phyloP scores from a whole-genome alignment of 345 rosid genomes.

The Erysimum cheiranthoides region DNA sequence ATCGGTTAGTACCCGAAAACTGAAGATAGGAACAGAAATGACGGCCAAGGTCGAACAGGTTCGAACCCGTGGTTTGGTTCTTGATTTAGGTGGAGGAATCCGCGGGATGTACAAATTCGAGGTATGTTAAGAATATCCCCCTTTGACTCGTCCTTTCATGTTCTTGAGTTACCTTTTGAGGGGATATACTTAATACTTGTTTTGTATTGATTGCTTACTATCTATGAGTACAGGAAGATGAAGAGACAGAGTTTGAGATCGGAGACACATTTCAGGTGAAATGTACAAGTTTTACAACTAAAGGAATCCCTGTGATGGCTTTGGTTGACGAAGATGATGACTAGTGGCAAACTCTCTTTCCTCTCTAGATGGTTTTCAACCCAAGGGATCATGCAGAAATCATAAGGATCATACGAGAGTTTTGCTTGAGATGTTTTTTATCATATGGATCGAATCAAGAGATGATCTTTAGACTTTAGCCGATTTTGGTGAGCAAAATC shows the following conservation, averaged over 20 bases:
- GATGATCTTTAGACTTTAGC: background rate
- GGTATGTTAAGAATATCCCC: conserved; percentile 49
- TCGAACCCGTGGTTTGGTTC: conserved; percentile 80
- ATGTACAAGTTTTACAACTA: conserved; percentile 75
- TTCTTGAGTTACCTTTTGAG: conserved; percentile 6
- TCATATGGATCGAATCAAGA: conserved; percentile 12
- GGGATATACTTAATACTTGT: background rate
- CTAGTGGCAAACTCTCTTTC: conserved; percentile 22
- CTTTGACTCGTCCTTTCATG: conserved; percentile 10
- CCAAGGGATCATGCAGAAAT: conserved; percentile 4
- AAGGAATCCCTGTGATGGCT: conserved; percentile 82
- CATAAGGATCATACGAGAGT: conserved; percentile 12
- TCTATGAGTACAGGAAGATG: conserved; percentile 52
- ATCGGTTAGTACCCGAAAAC: conserved; percentile 48
- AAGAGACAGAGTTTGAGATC: conserved; percentile 50
- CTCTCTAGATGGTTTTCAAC: background rate
- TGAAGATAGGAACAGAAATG: conserved; percentile 74
- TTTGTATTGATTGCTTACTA: conserved; percentile 21
- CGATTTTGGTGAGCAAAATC: conserved; percentile 3
- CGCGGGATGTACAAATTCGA: conserved; percentile 89
- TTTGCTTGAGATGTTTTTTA: conserved; percentile 8
- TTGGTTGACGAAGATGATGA: conserved; percentile 52
- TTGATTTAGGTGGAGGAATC: conserved; percentile 88
- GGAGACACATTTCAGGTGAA: conserved; percentile 69
- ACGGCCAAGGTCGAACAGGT: conserved; percentile 69